Evolutionary conservation across 2,329 filamentous ascomycete genomes (phyloP), one percentile per base, ranked within the genome.

Genomic region (Botrytis medusae): DNA sequence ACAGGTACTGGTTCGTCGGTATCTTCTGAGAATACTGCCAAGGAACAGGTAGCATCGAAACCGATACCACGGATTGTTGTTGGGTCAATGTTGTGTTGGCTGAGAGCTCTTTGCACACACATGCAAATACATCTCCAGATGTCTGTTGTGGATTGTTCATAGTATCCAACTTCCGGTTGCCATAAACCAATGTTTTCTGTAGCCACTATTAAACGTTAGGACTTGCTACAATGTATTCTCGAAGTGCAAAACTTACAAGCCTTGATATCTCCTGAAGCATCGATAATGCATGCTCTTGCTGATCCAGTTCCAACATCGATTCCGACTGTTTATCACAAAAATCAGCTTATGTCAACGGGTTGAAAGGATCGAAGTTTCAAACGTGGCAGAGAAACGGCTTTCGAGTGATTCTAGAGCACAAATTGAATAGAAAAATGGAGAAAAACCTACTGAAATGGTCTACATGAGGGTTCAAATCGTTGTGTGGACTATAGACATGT

Each of bases 41-140:
- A 89, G 29, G 96, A 99, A 86, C 96, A 99, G n/a, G 96, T 99
- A 34, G 96, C 96, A 82, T 99, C 96, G 83, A 99, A 98, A 71
- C 96, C 96, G 79, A 99, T 94, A 74, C 96, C 96, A 78, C 92
- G 92, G 79, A 99, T 92, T 51, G 89, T 90, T 75, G 85, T 85
- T 7, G 91, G 88, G 79, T 95, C 90, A 77, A 97, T 91, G 78
- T 91, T 91, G 77, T 95, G 92, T 82, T 97, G 92, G 80, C 87
- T 88, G 79, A 98, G 88, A 62, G 95, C 94, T 70, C 91, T 88
- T 79, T 94, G 92, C 54, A 98, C 94, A 60, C 94, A 96, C 74
- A 90, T 88, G 85, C 95, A 97, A 81, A 99, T 97, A 83, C 94
- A 95, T 76, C 90, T 88, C 96, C 96, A 99, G 80, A 99, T 99